These are phyloP conservation scores for Russula compacta DNA, from an alignment of 768 basidiomycete species.

Conservation along the genomic window DNA sequence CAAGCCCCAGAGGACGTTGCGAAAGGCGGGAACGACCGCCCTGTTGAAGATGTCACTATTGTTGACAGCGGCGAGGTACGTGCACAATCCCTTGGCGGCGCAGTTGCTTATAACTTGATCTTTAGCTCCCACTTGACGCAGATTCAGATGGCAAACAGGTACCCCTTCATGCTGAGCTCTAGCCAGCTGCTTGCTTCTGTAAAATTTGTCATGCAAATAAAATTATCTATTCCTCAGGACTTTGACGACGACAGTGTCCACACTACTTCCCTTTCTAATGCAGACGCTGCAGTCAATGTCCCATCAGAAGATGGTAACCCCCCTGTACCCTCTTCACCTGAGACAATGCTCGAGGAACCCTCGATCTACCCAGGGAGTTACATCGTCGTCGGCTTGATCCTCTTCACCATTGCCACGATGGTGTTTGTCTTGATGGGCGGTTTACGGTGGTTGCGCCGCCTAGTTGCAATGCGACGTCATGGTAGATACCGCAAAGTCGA, in stretches of 20 bases:
- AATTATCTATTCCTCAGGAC: slow-evolving; percentile 22
- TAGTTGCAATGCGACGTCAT: slow-evolving; percentile 5
- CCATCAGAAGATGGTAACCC: neutral
- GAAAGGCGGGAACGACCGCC: slow-evolving; percentile 65
- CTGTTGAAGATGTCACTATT: slow-evolving; percentile 69
- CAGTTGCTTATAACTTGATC: slow-evolving; percentile 2
- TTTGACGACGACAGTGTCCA: slow-evolving; percentile 17
- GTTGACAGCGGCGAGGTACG: slow-evolving; percentile 81
- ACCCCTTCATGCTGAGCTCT: slow-evolving; percentile 93
- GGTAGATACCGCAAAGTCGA: slow-evolving; percentile 14
- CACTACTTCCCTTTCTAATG: neutral
- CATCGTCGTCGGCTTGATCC: slow-evolving; percentile 27
- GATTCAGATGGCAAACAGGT: slow-evolving; percentile 78
- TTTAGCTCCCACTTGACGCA: slow-evolving; percentile 45
- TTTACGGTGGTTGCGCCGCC: slow-evolving; percentile 12
- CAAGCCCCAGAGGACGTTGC: slow-evolving; percentile 57
- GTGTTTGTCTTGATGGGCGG: slow-evolving; percentile 16
- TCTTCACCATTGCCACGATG: slow-evolving; percentile 19
- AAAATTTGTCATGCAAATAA: slow-evolving; percentile 25
- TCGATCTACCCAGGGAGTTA: slow-evolving; percentile 20
- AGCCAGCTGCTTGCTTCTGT: slow-evolving; percentile 29
- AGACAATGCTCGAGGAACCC: slow-evolving; percentile 15
- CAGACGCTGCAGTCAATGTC: neutral
- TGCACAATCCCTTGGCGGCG: neutral
- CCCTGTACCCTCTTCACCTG: neutral